phyloP scores from a whole-genome alignment of 208 protist genomes.

The Leishmania lainsoni region DNA sequence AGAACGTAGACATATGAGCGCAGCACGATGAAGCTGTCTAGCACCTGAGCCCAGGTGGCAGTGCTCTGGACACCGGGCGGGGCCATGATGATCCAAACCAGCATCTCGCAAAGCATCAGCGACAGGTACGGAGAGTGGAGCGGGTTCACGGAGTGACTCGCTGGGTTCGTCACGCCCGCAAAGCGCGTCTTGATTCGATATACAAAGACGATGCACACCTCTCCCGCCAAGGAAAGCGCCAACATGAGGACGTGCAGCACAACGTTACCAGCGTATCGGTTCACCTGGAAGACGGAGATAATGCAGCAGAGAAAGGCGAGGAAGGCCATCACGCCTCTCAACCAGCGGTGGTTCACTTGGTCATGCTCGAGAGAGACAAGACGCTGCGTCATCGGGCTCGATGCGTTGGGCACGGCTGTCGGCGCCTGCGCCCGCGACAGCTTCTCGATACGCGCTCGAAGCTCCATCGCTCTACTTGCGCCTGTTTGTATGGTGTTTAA shows the following conservation, averaged over 20 bases:
- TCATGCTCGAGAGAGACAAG: constrained; percentile 53
- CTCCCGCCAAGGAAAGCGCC: constrained; percentile 47
- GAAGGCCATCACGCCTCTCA: constrained; percentile 61
- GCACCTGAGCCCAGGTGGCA: constrained; percentile 29
- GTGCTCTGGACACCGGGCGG: constrained; percentile 45
- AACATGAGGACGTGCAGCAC: constrained; percentile 56
- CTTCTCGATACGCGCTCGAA: constrained; percentile 48
- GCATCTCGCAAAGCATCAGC: constrained; percentile 55
- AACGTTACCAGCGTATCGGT: constrained; percentile 32
- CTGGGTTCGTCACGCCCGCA: constrained; percentile 53
- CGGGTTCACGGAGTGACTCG: constrained; percentile 31
- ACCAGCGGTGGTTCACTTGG: constrained; percentile 39
- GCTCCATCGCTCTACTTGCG: constrained; percentile 37
- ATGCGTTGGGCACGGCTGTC: constrained; percentile 32
- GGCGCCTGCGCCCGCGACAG: constrained; percentile 46
- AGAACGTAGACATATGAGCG: constrained; percentile 73
- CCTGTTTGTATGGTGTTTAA: neutral
- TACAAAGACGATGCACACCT: constrained; percentile 52
- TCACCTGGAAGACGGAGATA: constrained; percentile 57
- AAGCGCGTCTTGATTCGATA: constrained; percentile 64
- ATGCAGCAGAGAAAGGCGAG: constrained; percentile 51
- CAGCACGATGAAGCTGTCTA: constrained; percentile 62
- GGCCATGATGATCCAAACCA: constrained; percentile 70
- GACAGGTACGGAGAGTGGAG: constrained; percentile 58
- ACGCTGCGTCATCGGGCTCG: constrained; percentile 23